phyloP scores from a whole-genome alignment of 2,329 filamentous ascomycete genomes.

The Sporothrix humicola region DNA sequence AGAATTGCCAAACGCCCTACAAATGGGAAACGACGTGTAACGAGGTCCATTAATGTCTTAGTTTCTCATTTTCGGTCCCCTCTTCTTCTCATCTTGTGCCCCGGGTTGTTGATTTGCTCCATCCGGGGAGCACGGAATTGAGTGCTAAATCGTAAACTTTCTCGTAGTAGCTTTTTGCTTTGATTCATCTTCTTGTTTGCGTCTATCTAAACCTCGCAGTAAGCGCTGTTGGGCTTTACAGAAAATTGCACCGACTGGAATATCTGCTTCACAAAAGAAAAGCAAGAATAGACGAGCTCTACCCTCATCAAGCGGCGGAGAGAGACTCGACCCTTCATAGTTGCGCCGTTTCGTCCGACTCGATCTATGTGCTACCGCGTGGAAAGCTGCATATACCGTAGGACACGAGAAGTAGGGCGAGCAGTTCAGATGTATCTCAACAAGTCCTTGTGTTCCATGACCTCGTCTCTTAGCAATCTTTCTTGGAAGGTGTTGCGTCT shows the following conservation, averaged over 20 bases:
- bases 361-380: constrained; percentile 12
- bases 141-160: not conserved
- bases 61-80: no score
- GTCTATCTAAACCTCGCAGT: not conserved
- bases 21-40: not conserved
- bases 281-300: not conserved
- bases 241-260: not conserved
- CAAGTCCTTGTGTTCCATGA: not conserved
- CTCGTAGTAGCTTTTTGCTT: not conserved
- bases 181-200: not conserved
- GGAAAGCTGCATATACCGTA: not conserved
- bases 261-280: not conserved
- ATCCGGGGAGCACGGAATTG: constrained; percentile 21
- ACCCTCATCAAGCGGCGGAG: not conserved
- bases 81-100: constrained; percentile 13
- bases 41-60: not conserved
- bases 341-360: constrained; percentile 14
- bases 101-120: constrained; percentile 9
- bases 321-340: not conserved
- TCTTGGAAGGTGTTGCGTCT: constrained; percentile 1
- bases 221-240: not conserved
- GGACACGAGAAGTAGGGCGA: not conserved
- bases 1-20: not conserved
- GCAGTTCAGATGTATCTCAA: not conserved
- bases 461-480: constrained; percentile 1